Percentiles rank a stretch among this genome's conserved stretches.
Evolutionary conservation across 2,329 filamentous ascomycete species (phyloP).

Genomic region (Apiospora pterosperma): DNA sequence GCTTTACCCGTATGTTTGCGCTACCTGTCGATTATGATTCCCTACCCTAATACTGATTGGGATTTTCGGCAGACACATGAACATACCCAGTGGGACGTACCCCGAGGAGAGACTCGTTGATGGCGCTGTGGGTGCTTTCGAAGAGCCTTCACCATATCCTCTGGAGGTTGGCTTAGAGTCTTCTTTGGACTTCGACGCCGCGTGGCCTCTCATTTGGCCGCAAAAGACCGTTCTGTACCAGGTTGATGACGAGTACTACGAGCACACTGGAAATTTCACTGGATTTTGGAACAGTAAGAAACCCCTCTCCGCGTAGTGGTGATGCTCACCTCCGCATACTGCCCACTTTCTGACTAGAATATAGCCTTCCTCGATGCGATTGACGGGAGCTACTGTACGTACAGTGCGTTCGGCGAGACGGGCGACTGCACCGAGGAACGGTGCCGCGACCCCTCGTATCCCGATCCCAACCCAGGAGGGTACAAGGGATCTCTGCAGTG

Average conservation of each 20-base stretch:
- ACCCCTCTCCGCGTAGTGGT: too few species aligned
- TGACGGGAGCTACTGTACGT: conserved; percentile 21
- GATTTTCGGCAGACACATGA: not conserved
- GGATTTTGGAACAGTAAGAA: conserved; percentile 8
- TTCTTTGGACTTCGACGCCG: conserved; percentile 37
- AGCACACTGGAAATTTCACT: conserved; percentile 11
- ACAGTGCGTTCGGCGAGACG: conserved; percentile 19
- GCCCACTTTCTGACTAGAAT: too few species aligned
- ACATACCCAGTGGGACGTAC: conserved; percentile 28
- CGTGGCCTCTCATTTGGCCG: conserved; percentile 37
- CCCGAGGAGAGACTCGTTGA: conserved; percentile 32
- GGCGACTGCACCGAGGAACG: conserved; percentile 16
- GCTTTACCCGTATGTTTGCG: conserved; percentile 21
- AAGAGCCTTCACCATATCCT: conserved; percentile 11
- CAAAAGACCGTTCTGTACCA: conserved; percentile 33
- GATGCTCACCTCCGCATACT: not conserved
- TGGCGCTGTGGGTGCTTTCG: conserved; percentile 26
- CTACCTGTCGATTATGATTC: conserved; percentile 13
- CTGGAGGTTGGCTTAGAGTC: conserved; percentile 20
- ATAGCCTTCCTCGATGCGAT: conserved; percentile 15
- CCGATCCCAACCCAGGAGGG: conserved; percentile 39
- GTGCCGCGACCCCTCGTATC: conserved; percentile 33
- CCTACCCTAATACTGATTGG: not conserved
- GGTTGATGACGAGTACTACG: conserved; percentile 36
- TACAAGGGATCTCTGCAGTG: conserved; percentile 39